Base-by-base conservation (phyloP, 306 rosid species). In the Ammopiptanthus mongolicus region DNA sequence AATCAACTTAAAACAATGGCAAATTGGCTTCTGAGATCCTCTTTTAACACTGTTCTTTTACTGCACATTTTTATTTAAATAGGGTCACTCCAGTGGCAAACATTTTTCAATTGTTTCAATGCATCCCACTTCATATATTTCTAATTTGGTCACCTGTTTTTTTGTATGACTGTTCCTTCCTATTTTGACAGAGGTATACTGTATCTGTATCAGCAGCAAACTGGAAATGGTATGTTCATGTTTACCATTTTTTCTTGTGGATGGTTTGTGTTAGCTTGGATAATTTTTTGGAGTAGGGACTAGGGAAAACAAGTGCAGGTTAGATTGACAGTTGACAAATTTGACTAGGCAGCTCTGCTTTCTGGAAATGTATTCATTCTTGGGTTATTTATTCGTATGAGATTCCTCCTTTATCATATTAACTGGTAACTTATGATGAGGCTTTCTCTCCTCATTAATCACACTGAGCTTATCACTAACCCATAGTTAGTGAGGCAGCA, bases 161-260 rank as follows among this genome's bases (percentile, higher is more conserved):
- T 34, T 62, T 66, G 51, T 39, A 83, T 88, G 74, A 83, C 67
- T 9, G 29, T 65, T 71, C 59, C 74, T 72, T 78, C 34, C 77
- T 58, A 19, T 77, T 55, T 67, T 81, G 66, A 70, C 90, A 96
- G 99, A 80, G 97, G 93, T 64, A 96, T 96, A 72, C 80, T 96
- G 82, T 62, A 76, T 55, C 11, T 88, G 70, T 96, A 92, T 83
- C 86, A 33, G 85, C 90, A 89, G 84, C 82, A 86, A 82, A 87
- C 97, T 80, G 98, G 97, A 60, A 87, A 92, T 44, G 94, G 99
- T 96, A 87, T 73, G 92, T 69, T 62, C 78, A 23, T 77, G 37
- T 67, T 64, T 69, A 3, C 34, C 65, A n/a, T 25, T 70, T 65
- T 57, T 52, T 14, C 55, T 63, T 25, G 9, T 78, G 62, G 10